Evolutionary conservation across 345 rosid species (phyloP).

Genomic region (Rhodomyrtus tomentosa): DNA sequence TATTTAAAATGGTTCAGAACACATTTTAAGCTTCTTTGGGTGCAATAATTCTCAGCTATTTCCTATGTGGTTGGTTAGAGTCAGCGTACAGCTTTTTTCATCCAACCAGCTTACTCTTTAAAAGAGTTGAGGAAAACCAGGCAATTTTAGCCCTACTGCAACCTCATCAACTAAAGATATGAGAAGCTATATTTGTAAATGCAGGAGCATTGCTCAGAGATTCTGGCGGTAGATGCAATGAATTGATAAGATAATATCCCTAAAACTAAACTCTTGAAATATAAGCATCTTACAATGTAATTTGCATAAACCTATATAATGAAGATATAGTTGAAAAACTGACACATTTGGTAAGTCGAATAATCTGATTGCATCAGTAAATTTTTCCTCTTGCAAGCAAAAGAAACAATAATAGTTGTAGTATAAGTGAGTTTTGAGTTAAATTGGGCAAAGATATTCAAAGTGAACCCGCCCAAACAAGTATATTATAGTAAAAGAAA

Average conservation of each 20-base stretch:
- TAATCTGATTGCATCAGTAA: neutral
- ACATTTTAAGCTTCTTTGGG: neutral
- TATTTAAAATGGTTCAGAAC: neutral
- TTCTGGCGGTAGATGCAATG: neutral
- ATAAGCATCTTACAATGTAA: neutral
- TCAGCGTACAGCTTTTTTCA: neutral
- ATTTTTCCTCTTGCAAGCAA: neutral
- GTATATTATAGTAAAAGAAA: neutral
- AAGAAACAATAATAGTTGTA: neutral
- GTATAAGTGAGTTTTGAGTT: neutral
- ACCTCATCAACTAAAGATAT: neutral
- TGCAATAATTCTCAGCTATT: neutral
- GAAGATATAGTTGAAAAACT: neutral
- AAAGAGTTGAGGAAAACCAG: neutral
- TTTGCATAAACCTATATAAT: neutral
- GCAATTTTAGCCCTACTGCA: neutral
- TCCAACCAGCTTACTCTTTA: neutral
- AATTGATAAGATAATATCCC: neutral
- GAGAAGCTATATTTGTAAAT: neutral
- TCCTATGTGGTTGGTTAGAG: neutral
- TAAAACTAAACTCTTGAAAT: neutral
- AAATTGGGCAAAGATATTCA: neutral
- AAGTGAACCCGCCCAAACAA: neutral
- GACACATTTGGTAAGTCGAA: neutral
- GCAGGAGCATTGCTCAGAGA: neutral